Conservation (phyloP, 129 eudicot species). For the Mikania micrantha region DNA sequence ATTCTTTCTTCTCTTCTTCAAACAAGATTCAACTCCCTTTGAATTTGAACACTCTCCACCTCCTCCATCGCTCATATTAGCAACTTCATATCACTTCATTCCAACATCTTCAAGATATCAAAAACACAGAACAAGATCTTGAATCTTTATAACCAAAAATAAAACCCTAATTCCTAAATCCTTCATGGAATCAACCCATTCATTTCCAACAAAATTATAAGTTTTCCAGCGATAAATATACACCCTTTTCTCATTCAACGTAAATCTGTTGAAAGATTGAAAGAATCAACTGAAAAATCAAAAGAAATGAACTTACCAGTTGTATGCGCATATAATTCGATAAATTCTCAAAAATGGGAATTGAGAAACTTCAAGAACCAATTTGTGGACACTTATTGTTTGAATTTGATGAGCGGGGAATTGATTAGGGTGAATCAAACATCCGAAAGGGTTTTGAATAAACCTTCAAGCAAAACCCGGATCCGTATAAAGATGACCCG, state of each 20-base stretch:
- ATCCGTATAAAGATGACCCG: constrained; percentile 26
- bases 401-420: constrained; percentile 28
- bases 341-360: constrained; percentile 6
- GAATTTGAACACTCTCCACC: constrained; percentile 56
- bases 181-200: not conserved
- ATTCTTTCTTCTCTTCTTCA: constrained; percentile 24
- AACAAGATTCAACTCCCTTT: constrained; percentile 24
- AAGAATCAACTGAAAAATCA: not conserved
- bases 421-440: constrained; percentile 17
- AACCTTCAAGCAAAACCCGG: constrained; percentile 31
- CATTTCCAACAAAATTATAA: not conserved
- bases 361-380: not conserved
- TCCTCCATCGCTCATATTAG: constrained; percentile 84
- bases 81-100: constrained; percentile 63
- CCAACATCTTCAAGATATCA: constrained; percentile 15
- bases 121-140: not conserved
- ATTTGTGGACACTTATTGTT: constrained; percentile 3
- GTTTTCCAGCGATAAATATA: not conserved
- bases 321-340: constrained; percentile 13
- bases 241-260: not conserved
- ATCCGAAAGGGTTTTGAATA: constrained; percentile 24
- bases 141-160: not conserved
- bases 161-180: constrained; percentile 26
- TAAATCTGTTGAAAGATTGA: constrained; percentile 9
- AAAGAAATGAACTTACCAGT: constrained; percentile 24